Base-by-base conservation (phyloP, 1,284 basidiomycete genomes). In the Rhodotorula sp. region DNA sequence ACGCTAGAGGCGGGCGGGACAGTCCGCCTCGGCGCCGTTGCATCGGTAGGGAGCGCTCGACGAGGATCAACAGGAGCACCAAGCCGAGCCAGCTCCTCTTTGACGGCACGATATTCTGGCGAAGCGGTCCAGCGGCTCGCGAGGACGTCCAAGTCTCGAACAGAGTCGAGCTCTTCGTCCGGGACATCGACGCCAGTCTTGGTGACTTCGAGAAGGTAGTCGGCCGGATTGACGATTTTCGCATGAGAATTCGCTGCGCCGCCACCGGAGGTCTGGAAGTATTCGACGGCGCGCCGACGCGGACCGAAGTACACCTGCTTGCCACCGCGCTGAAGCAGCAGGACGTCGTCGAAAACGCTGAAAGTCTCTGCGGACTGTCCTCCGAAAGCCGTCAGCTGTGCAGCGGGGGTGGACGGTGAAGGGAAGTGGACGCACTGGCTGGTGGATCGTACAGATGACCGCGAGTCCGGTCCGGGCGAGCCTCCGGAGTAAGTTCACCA, bases 261-360 rank as follows among this genome's bases (percentile, higher is more conserved):
- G 26, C 21, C 18, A 18, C 4, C n/a, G n/a, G 15, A 31, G 26
- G 21, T 5, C 59, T 83, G 80, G 77, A 94, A 93, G 82, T 91
- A 94, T 5, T 83, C 83, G 60, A 90, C 88, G 31, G 93, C 93
- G 64, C 87, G 85, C 82, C 81, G 81, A 1, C 87, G 85, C 14
- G 76, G 82, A 16, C 86, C 86, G 74, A 85, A 86, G 81, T 86
- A 86, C 34, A 86, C 84, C n/a, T 83, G 84, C 77, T 83, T 76
- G 74, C 84, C 85, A 8, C 84, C 85, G 49, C 71, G 73, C 50
- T 78, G 74, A 26, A 79, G 78, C 12, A 79, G 64, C 4, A 79
- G 71, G 16, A 87, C 80, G 48, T 85, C 81, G 77, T 87, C 85
- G 78, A 93, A 93, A 71, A 76, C 66, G 56, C 67, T 38, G 62